Percentiles rank a stretch among this genome's conserved stretches.
Conservation (phyloP, 2,329 filamentous ascomycete species). For the Xylariales sp. region DNA sequence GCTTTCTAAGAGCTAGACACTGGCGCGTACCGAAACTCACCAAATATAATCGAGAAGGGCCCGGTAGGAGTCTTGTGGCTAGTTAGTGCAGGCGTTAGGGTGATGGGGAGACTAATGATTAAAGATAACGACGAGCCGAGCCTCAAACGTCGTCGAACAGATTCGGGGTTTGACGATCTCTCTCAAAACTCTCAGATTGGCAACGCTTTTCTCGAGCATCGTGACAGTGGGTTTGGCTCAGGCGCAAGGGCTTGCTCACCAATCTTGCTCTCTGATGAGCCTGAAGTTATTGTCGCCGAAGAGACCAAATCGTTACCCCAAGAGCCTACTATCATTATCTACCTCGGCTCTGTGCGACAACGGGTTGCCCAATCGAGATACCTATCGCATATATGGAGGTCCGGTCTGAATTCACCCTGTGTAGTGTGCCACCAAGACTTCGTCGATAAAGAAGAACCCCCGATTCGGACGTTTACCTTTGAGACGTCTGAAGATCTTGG, state of each 20-base stretch:
- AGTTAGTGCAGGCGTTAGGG: neutral
- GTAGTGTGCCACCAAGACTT: slow-evolving; percentile 26
- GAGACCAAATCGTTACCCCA: slow-evolving; percentile 12
- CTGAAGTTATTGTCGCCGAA: slow-evolving; percentile 25
- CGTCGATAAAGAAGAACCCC: slow-evolving; percentile 19
- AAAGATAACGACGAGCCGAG: slow-evolving; percentile 15
- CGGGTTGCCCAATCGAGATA: slow-evolving; percentile 30
- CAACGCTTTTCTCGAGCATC: slow-evolving; percentile 19
- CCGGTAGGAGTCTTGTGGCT: neutral
- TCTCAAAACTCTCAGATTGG: slow-evolving; percentile 20
- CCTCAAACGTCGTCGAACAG: slow-evolving; percentile 28
- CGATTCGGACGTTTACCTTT: slow-evolving; percentile 31
- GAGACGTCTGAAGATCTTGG: slow-evolving; percentile 30
- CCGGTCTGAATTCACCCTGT: slow-evolving; percentile 24
- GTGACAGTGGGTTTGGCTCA: slow-evolving; percentile 20
- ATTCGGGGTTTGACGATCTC: slow-evolving; percentile 28
- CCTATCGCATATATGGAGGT: slow-evolving; percentile 32
- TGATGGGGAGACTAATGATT: slow-evolving; percentile 9
- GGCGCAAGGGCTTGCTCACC: slow-evolving; percentile 31
- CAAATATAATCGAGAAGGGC: neutral
- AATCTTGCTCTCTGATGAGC: slow-evolving; percentile 31
- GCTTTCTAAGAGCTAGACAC: neutral
- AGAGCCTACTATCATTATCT: slow-evolving; percentile 27
- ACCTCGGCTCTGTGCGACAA: slow-evolving; percentile 31
- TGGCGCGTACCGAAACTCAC: neutral